Conservation (phyloP, 208 protist genomes). For the Wallacemonas sp. region DNA sequence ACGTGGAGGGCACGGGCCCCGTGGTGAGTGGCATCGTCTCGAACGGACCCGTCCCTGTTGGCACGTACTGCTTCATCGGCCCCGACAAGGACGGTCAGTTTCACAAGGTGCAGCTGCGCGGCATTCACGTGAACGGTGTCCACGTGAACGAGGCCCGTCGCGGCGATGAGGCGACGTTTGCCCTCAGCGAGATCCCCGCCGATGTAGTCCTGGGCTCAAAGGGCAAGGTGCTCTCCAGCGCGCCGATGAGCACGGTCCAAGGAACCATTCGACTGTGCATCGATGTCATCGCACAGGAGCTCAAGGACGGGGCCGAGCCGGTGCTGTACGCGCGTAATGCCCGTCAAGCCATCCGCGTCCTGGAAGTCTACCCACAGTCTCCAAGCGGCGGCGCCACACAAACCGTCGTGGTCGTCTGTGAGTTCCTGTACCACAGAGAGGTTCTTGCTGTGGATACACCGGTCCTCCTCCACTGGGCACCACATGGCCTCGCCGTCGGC, state of each 20-base stretch:
- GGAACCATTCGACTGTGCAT: constrained; percentile 39
- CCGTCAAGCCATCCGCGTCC: constrained; percentile 67
- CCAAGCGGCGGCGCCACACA: too few species aligned
- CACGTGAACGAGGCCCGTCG: constrained; percentile 87
- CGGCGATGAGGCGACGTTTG: constrained; percentile 91
- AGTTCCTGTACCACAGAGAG: constrained; percentile 80
- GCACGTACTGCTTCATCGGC: constrained; percentile 89
- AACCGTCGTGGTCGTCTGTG: constrained; percentile 25
- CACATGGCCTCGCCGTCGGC: constrained; percentile 72
- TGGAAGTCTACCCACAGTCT: too few species aligned
- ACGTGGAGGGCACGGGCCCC: constrained; percentile 86
- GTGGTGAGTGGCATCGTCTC: constrained; percentile 94
- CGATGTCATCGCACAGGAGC: constrained; percentile 57
- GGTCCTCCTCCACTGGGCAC: constrained; percentile 76
- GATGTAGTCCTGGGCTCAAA: constrained; percentile 60
- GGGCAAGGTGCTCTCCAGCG: constrained; percentile 59
- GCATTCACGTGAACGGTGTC: constrained; percentile 93
- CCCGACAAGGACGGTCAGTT: constrained; percentile 92
- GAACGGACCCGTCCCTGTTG: constrained; percentile 81
- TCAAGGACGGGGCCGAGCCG: constrained; percentile 61
- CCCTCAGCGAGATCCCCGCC: constrained; percentile 79
- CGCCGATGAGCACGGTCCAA: constrained; percentile 23
- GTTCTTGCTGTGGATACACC: constrained; percentile 53
- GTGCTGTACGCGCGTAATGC: constrained; percentile 80
- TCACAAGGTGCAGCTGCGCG: constrained; percentile 67